Percentiles rank a stretch among this genome's conserved stretches.
Conservation (phyloP, 1,284 basidiomycete species). For the Cryptococcus sp. region DNA sequence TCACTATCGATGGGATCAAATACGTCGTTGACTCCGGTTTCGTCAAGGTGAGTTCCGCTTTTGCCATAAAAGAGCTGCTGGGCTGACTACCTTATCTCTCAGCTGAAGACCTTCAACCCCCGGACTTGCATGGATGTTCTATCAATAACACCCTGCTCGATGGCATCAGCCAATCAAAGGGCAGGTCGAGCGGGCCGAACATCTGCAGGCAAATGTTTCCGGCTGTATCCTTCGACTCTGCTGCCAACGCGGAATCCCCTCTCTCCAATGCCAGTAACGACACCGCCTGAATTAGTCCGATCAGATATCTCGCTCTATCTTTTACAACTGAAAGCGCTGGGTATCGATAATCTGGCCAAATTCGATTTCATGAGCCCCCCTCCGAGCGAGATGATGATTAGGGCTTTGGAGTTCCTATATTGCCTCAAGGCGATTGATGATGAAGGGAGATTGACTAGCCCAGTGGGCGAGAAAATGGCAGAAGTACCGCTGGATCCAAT, state of each 20-base stretch:
- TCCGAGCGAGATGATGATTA: constrained; percentile 78
- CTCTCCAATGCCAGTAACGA: constrained; percentile 60
- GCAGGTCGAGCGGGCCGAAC: constrained; percentile 90
- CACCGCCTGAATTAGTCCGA: constrained; percentile 85
- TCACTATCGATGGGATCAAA: constrained; percentile 92
- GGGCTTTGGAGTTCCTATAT: constrained; percentile 70
- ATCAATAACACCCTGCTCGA: constrained; percentile 73
- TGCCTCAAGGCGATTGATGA: constrained; percentile 58
- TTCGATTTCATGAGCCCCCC: constrained; percentile 93
- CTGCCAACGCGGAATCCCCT: constrained; percentile 59
- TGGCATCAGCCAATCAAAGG: constrained; percentile 82
- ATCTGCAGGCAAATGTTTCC: constrained; percentile 84
- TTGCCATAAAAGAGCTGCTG: neutral
- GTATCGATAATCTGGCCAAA: constrained; percentile 79
- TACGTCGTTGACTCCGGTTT: constrained; percentile 96
- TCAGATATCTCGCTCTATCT: constrained; percentile 85
- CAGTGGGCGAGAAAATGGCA: constrained; percentile 59
- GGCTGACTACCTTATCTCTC: constrained; percentile 4
- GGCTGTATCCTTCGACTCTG: constrained; percentile 75
- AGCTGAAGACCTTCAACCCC: constrained; percentile 84
- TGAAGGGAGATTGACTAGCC: constrained; percentile 55
- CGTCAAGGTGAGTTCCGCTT: constrained; percentile 69
- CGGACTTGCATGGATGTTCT: constrained; percentile 79
- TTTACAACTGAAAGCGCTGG: constrained; percentile 88
- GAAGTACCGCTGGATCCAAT: constrained; percentile 61